Percentiles rank a stretch among this genome's conserved stretches.
Conservation (phyloP, 352 stramenopile species). For the Globisporangium nunn region DNA sequence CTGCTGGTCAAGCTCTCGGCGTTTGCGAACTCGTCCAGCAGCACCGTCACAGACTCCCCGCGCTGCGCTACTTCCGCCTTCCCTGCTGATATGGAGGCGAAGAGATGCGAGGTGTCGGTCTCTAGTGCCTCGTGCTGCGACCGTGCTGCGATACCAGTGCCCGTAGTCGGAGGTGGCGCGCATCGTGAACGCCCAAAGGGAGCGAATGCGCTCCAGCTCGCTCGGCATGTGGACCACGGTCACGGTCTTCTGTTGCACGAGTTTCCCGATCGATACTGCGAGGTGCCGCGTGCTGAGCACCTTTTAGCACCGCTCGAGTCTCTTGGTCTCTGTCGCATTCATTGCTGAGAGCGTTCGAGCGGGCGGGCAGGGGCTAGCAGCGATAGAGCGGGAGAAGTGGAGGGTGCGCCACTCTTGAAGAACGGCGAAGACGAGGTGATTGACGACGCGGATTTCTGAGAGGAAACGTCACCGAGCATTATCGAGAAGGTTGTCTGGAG, state of each 20-base stretch:
- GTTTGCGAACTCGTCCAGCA: too few relatives aligned
- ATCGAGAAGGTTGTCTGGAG: too few relatives aligned
- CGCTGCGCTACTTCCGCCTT: too few relatives aligned
- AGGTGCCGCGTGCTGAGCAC: slow-evolving; percentile 73
- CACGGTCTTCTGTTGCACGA: slow-evolving; percentile 81
- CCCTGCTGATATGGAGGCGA: too few relatives aligned
- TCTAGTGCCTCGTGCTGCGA: too few relatives aligned
- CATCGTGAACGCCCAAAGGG: slow-evolving; percentile 58
- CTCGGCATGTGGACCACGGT: slow-evolving; percentile 64
- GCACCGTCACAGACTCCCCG: too few relatives aligned
- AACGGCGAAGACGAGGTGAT: too few relatives aligned
- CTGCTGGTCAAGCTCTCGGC: too few relatives aligned
- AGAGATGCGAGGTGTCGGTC: too few relatives aligned
- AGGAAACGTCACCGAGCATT: too few relatives aligned
- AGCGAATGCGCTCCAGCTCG: slow-evolving; percentile 68
- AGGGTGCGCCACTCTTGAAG: background rate
- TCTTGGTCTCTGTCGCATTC: slow-evolving; percentile 58
- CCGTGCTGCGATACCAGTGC: slow-evolving; percentile 66
- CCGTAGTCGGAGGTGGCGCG: slow-evolving; percentile 70
- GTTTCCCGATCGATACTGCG: slow-evolving; percentile 47
- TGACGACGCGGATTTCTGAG: background rate
- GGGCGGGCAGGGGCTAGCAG: background rate
- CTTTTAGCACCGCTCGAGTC: slow-evolving; percentile 49
- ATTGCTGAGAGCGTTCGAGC: slow-evolving; percentile 5
- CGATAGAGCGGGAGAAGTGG: background rate